phyloP scores from a whole-genome alignment of 2,329 filamentous ascomycete species.

The Ceratocystis eucalypticola region DNA sequence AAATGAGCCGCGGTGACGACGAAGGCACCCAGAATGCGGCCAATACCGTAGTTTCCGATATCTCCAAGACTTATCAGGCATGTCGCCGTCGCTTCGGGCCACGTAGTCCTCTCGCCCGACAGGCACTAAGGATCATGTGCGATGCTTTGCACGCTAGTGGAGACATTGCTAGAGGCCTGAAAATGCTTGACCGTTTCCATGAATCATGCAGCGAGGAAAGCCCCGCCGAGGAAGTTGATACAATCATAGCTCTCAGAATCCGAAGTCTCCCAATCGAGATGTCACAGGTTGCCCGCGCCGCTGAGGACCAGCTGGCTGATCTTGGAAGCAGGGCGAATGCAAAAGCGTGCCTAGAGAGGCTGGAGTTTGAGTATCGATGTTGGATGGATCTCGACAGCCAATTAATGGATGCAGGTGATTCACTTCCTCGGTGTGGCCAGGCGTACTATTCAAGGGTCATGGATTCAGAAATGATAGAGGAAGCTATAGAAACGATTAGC shows the following conservation, averaged over 20 bases:
- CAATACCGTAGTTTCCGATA: background rate
- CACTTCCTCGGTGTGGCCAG: background rate
- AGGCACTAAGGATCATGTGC: background rate
- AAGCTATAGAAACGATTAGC: background rate
- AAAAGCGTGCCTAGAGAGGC: background rate
- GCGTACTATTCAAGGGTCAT: slow-evolving; percentile 3
- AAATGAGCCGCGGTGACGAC: background rate
- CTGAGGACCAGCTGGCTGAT: slow-evolving; percentile 4
- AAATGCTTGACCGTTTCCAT: background rate
- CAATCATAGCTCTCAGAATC: background rate
- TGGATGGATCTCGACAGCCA: background rate
- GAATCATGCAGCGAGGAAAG: background rate
- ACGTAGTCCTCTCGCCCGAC: background rate
- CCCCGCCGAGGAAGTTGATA: background rate
- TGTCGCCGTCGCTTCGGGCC: slow-evolving; percentile 4
- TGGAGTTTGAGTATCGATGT: background rate
- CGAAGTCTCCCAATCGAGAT: background rate
- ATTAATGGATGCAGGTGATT: background rate
- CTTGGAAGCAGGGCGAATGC: background rate
- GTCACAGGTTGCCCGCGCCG: background rate
- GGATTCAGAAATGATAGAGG: background rate
- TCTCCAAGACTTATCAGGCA: background rate
- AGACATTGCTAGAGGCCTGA: background rate
- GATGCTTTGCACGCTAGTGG: background rate
- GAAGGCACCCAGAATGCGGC: background rate